A percentile compares a stretch with the other conserved stretches of the same genome.
phyloP scores from a whole-genome alignment of 2,329 filamentous ascomycete genomes.

The Colletotrichum viniferum region DNA sequence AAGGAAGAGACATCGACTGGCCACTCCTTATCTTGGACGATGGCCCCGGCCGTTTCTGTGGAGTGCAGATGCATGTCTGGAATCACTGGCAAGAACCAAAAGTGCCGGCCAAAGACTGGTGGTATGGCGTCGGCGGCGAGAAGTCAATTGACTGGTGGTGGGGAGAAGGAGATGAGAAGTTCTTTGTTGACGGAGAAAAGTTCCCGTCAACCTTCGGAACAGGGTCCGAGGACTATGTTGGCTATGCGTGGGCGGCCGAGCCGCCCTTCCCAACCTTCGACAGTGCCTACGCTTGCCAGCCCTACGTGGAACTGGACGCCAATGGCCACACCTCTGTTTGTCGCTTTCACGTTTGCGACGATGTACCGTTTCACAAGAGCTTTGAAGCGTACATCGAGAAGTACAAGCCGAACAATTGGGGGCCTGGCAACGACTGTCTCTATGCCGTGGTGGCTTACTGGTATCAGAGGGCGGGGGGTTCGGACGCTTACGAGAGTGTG shows the following conservation, averaged over 20 bases:
- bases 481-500: neutral
- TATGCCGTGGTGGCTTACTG: constrained; percentile 15
- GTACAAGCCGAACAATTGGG: constrained; percentile 16
- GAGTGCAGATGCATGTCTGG: constrained; percentile 18
- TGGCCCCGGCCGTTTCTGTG: constrained; percentile 10
- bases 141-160: constrained; percentile 21
- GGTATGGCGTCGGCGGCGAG: constrained; percentile 9
- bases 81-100: constrained; percentile 10
- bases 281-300: constrained; percentile 15
- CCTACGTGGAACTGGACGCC: constrained; percentile 5
- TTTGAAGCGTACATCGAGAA: constrained; percentile 17
- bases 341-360: constrained; percentile 16
- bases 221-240: constrained; percentile 14
- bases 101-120: constrained; percentile 8
- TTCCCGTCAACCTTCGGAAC: constrained; percentile 17
- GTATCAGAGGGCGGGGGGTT: constrained; percentile 3
- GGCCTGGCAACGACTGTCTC: neutral
- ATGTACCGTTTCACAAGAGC: constrained; percentile 11
- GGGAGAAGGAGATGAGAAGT: constrained; percentile 17
- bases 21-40: constrained; percentile 1
- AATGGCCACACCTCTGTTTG: constrained; percentile 18
- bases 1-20: constrained; percentile 15
- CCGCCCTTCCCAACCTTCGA: constrained; percentile 12
- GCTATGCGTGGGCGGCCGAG: constrained; percentile 17
- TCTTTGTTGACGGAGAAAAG: constrained; percentile 17